Percentiles rank a stretch among this genome's conserved stretches.
Evolutionary conservation across 2,329 filamentous ascomycete species (phyloP).

Genomic region (Biscogniauxia mediterranea): DNA sequence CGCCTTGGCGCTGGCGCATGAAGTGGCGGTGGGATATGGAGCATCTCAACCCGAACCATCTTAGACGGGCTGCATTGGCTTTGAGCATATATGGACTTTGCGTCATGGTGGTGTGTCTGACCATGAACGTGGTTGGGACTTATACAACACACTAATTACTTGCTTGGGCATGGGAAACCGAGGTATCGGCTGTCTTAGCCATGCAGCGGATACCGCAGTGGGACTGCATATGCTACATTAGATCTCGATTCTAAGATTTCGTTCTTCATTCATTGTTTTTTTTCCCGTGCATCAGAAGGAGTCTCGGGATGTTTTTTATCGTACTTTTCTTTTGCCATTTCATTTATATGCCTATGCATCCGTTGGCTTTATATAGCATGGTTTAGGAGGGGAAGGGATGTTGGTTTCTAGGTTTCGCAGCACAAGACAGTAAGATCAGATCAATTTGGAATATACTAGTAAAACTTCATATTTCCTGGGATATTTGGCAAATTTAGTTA

Average conservation of each 20-base stretch:
- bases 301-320: constrained; percentile 9
- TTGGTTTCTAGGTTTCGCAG: not conserved
- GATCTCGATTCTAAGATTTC: not conserved
- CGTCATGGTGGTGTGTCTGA: constrained; percentile 87
- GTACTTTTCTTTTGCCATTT: constrained; percentile 7
- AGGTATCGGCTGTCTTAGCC: not conserved
- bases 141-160: constrained; percentile 28
- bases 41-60: constrained; percentile 60
- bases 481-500: no score
- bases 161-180: not conserved
- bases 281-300: constrained; percentile 19
- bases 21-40: constrained; percentile 60
- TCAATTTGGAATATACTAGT: not conserved
- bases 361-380: not conserved
- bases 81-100: constrained; percentile 79
- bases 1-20: constrained; percentile 51
- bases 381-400: not conserved
- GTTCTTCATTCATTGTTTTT: constrained; percentile 7
- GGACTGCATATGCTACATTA: constrained; percentile 1
- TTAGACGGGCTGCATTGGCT: constrained; percentile 72
- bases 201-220: not conserved
- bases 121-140: constrained; percentile 80
- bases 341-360: constrained; percentile 11
- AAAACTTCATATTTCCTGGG: no score
- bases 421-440: not conserved